Conservation (phyloP, 192 early-diverging fungal genomes). For the Powellomyces hirtus region DNA sequence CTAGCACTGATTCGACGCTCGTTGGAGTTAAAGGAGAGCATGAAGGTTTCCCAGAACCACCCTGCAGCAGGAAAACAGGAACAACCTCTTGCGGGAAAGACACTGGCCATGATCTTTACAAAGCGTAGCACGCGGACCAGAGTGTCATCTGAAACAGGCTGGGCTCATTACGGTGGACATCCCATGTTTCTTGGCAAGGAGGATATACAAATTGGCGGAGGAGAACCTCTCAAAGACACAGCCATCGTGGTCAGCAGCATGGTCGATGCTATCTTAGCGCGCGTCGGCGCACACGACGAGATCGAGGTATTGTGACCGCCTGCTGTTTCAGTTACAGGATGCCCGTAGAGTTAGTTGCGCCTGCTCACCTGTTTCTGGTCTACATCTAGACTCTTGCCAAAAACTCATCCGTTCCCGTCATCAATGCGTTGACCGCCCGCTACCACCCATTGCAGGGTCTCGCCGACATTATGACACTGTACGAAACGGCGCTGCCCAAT, state of each 20-base stretch:
- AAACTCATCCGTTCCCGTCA: conserved; percentile 87
- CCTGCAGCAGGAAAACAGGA: neutral
- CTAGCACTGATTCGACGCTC: conserved; percentile 74
- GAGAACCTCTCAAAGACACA: conserved; percentile 90
- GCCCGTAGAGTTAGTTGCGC: neutral
- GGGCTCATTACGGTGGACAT: conserved; percentile 90
- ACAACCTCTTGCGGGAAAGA: conserved; percentile 62
- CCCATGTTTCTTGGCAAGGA: conserved; percentile 92
- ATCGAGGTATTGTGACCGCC: conserved; percentile 60
- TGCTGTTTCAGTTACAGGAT: neutral
- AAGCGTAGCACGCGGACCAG: conserved; percentile 96
- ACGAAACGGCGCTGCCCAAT: conserved; percentile 66
- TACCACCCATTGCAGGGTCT: conserved; percentile 97
- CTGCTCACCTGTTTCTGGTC: neutral
- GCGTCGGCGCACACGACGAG: conserved; percentile 84
- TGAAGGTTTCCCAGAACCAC: conserved; percentile 1
- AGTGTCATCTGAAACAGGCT: conserved; percentile 88
- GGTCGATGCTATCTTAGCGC: conserved; percentile 94
- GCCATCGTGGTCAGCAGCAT: conserved; percentile 90
- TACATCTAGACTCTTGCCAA: conserved; percentile 68
- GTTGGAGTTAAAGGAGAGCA: conserved; percentile 70
- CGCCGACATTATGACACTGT: conserved; percentile 92
- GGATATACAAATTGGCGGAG: conserved; percentile 96
- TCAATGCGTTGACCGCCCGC: conserved; percentile 93
- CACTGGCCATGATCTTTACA: conserved; percentile 90